phyloP scores from a whole-genome alignment of 805 yeast species.

The Suhomyces canberraensis region DNA sequence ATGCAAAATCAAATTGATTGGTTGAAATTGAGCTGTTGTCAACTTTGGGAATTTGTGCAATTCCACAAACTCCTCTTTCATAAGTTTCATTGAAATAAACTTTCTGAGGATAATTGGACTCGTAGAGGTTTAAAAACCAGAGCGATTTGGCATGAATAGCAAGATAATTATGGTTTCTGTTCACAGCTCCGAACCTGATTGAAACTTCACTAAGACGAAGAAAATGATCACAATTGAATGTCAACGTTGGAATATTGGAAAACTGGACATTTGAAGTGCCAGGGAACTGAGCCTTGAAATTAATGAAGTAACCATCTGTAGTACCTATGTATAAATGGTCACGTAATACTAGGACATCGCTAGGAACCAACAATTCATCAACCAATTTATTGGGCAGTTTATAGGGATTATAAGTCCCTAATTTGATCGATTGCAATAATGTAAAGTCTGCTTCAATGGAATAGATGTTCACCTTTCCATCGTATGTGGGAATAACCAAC shows the following conservation, averaged over 20 bases:
- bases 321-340: conserved; percentile 26
- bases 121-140: conserved; percentile 32
- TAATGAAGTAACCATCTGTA: conserved; percentile 27
- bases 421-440: not conserved
- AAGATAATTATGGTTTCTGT: conserved; percentile 18
- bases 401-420: conserved; percentile 6
- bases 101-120: conserved; percentile 23
- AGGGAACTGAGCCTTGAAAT: no score
- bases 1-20: conserved; percentile 10
- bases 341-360: conserved; percentile 13
- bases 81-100: conserved; percentile 35
- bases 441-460: not conserved
- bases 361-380: conserved; percentile 16
- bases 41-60: conserved; percentile 13
- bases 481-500: not conserved
- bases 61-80: conserved; percentile 23
- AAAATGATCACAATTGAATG: conserved; percentile 12
- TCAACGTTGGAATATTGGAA: not conserved
- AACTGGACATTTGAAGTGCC: no score
- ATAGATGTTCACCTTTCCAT: not conserved
- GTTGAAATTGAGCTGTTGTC: not conserved
- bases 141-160: conserved; percentile 24
- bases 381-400: not conserved
- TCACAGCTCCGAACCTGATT: conserved; percentile 15
- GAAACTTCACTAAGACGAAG: conserved; percentile 27